Evolutionary conservation across 176 grass and related monocot genomes (phyloP), one percentile per base, ranked within the genome.

Genomic region (Cocos nucifera): DNA sequence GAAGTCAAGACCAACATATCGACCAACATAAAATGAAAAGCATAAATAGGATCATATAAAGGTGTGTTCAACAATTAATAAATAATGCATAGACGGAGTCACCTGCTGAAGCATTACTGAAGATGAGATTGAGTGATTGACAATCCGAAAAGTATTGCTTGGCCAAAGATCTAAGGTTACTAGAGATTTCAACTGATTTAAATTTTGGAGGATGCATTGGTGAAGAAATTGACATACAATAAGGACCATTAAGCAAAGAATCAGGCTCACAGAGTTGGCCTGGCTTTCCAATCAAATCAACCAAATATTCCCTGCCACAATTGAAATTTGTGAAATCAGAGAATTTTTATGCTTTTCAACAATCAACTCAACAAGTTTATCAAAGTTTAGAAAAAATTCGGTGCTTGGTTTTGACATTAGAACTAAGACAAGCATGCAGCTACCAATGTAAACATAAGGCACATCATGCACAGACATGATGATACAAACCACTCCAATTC

Each of bases 71-170:
- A 39, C 2, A 7, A 39, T 39, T 12, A 39, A 39, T 39, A 39
- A 39, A 39, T 2, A 39, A 39, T 8, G 35, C 35, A 39, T 12
- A 39, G 35, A 39, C 12, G 35, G 39, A 59, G 20, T 60, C 51
- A 73, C 70, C 70, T 79, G 84, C 73, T 44, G 86, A 89, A 53
- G 86, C 51, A 80, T 97, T 78, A 23, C 73, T 80, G 53, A 97
- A 97, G 54, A 88, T 80, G 68, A 97, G 84, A 83, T 83, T 88
- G 49, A 97, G 81, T 25, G 92, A 91, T 71, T 83, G 84, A 56
- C 92, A 97, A 65, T 97, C 87, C 54, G 72, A 82, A 73, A 97
- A 91, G 63, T 85, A 97, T 50, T 97, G 84, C 77, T 88, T 97
- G 54, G 92, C 92, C 39, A 97, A 75, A 19, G 49, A 85, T 78